phyloP scores from a whole-genome alignment of 2,329 filamentous ascomycete genomes.

The Trichoderma sp. region DNA sequence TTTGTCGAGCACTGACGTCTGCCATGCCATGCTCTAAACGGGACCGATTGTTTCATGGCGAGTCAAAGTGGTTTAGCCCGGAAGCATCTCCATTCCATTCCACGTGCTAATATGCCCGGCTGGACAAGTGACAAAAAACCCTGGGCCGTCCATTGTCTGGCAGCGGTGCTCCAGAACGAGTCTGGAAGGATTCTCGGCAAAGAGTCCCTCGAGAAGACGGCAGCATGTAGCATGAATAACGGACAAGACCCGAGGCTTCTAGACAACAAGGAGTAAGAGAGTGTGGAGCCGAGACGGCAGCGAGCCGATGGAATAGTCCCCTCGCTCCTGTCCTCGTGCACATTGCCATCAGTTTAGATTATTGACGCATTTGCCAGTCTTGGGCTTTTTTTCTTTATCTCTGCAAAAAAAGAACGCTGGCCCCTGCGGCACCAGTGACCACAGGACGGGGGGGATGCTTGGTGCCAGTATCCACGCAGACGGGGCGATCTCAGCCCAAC shows the following conservation, averaged over 20 bases:
- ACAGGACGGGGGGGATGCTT: background rate
- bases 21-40: background rate
- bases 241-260: background rate
- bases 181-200: constrained; percentile 1
- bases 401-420: background rate
- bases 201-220: background rate
- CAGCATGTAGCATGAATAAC: background rate
- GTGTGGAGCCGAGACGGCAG: constrained; percentile 6
- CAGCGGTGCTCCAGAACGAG: constrained; percentile 11
- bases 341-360: background rate
- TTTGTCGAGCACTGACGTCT: constrained; percentile 12
- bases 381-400: background rate
- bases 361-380: background rate
- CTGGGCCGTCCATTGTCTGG: background rate
- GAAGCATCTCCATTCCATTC: constrained; percentile 17
- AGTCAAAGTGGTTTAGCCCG: constrained; percentile 20
- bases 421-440: background rate
- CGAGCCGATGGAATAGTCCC: background rate
- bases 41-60: constrained; percentile 22
- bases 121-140: background rate
- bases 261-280: constrained; percentile 1
- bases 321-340: background rate
- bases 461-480: background rate
- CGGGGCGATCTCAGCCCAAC: constrained; percentile 6
- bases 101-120: constrained; percentile 25